Conservation (phyloP, 2,329 filamentous ascomycete species). For the Penicillium sp. region DNA sequence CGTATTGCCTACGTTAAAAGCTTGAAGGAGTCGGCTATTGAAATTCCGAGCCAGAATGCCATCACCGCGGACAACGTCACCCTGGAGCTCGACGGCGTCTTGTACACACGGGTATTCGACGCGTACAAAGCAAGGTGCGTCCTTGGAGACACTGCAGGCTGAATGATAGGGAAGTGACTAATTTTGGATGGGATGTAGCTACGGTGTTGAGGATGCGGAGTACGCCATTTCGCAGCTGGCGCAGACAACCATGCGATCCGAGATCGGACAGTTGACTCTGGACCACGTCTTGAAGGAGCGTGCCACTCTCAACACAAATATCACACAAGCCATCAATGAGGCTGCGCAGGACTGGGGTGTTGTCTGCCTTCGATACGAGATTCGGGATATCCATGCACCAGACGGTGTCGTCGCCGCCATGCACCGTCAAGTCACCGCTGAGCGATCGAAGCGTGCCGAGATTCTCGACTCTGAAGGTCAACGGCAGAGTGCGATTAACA, state of each 20-base stretch:
- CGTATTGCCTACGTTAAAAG: slow-evolving; percentile 97
- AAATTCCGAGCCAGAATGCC: slow-evolving; percentile 95
- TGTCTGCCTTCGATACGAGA: slow-evolving; percentile 93
- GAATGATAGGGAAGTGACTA: neutral
- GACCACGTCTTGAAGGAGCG: slow-evolving; percentile 98
- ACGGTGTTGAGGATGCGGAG: slow-evolving; percentile 96
- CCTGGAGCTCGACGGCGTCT: slow-evolving; percentile 87
- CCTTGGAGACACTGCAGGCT: neutral
- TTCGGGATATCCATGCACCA: slow-evolving; percentile 95
- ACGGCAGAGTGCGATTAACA: slow-evolving; percentile 96
- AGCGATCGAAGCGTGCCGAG: slow-evolving; percentile 95
- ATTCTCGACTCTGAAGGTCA: slow-evolving; percentile 97
- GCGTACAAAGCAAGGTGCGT: slow-evolving; percentile 91
- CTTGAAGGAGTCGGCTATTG: slow-evolving; percentile 91
- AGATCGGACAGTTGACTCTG: slow-evolving; percentile 93
- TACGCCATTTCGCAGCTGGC: slow-evolving; percentile 98
- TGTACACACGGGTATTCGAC: slow-evolving; percentile 95
- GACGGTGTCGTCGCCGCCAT: slow-evolving; percentile 92
- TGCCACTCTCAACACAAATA: slow-evolving; percentile 92
- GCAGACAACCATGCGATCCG: slow-evolving; percentile 97
- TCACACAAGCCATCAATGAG: slow-evolving; percentile 98
- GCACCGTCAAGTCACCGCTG: slow-evolving; percentile 96
- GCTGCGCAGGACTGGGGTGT: slow-evolving; percentile 96
- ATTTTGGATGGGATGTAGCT: slow-evolving; percentile 53
- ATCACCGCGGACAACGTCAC: slow-evolving; percentile 99